Base-by-base conservation (phyloP, 2,329 filamentous ascomycete species). In the Leptodontidium sp. region DNA sequence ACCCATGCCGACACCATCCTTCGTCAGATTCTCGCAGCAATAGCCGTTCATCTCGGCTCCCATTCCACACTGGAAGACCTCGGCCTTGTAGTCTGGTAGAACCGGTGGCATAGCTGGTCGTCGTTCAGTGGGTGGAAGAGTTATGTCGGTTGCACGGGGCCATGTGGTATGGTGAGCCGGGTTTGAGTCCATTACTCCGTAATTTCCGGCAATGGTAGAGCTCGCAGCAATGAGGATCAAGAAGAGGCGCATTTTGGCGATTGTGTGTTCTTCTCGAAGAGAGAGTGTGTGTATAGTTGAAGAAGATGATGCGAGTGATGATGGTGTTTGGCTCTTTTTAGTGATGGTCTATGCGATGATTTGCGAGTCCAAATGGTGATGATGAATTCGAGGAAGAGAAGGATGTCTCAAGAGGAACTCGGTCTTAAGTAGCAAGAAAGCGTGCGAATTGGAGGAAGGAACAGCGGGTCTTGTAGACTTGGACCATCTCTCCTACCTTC, bases 61-160 rank as follows among this genome's bases (percentile, higher is more conserved):
- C 35, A 59, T 40, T 24, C 21, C 21, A 21, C 57, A 59, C 57
- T 21, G n/a, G 21, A 59, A 59, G 38, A 59, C 26, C 38, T 59
- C 57, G 24, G 57, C 57, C 57, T 59, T 59, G 57, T 59, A 59
- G 11, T 45, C 57, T 26, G 57, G 57, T 12, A 59, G 21, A 21
- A 59, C n/a, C 12, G 57, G 35, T 17, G 57, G 12, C 11, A 59
- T 26, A 2, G n/a, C 7, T 45, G 38, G 38, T 43, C 21, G 26
- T n/a, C 24, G 26, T 17, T 32, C 26, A n/a, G 5, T 29, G 4
- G 52, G 29, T 35, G 26, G 52, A 11, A 29, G 52, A n/a, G 52
- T 21, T 26, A 14, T 35, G 15, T 43, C 38, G 35, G 38, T 26
- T 24, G 21, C 57, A 3, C 57, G 35, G 24, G 57, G 35, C 35